A percentile compares a stretch with the other conserved stretches of the same genome.
These are phyloP conservation scores for Alectoria sarmentosa DNA, from an alignment of 495 filamentous ascomycete species.

Conservation along the genomic window DNA sequence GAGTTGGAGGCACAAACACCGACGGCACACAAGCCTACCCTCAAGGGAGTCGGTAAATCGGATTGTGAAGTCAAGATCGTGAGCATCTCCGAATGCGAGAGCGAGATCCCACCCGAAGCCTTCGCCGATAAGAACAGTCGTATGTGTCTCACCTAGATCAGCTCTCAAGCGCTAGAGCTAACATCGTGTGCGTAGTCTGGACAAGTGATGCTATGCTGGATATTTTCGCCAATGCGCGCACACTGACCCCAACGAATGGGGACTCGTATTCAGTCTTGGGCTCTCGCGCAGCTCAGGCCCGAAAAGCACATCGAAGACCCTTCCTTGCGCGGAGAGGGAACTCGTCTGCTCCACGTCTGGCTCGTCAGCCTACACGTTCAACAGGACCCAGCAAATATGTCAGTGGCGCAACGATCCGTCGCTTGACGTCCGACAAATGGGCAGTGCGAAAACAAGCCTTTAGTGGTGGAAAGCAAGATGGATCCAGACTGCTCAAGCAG, in stretches of 20 bases:
- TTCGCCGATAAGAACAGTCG: slow-evolving; percentile 1
- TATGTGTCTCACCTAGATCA: neutral
- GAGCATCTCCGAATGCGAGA: slow-evolving; percentile 3
- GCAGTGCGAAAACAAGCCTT: slow-evolving; percentile 4
- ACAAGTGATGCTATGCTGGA: slow-evolving; percentile 6
- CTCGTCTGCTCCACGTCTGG: neutral
- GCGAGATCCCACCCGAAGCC: neutral
- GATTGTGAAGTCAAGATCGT: slow-evolving; percentile 6
- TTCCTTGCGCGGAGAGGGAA: neutral
- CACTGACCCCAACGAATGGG: slow-evolving; percentile 1
- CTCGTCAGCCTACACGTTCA: neutral
- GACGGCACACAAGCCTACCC: neutral
- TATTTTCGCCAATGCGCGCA: neutral
- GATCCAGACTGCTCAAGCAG: slow-evolving; percentile 3
- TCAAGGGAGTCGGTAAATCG: neutral
- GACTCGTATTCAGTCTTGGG: slow-evolving; percentile 1
- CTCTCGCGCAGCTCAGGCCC: slow-evolving; percentile 2
- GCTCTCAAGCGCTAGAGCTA: neutral
- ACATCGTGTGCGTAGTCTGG: neutral
- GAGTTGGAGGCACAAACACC: neutral
- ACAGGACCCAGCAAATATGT: slow-evolving; percentile 7
- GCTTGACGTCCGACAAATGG: slow-evolving; percentile 5
- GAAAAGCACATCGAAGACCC: slow-evolving; percentile 2
- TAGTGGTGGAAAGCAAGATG: slow-evolving; percentile 3
- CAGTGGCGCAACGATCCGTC: slow-evolving; percentile 4